Evolutionary conservation across 1,139 yeast genomes (phyloP), one percentile per base, ranked within the genome.

Genomic region (Saccharomyces hybrid): DNA sequence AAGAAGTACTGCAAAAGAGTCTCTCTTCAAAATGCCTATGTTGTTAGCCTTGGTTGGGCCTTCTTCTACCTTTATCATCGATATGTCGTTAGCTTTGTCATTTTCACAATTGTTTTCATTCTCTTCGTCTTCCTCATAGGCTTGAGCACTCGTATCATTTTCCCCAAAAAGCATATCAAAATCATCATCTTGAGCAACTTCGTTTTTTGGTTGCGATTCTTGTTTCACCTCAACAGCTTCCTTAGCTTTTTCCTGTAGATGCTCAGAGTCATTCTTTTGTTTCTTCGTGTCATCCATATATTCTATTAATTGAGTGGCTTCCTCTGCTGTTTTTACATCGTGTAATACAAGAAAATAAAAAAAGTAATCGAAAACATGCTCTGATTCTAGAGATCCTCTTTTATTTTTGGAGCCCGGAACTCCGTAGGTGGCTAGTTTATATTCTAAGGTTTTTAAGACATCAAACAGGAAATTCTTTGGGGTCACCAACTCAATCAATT

Each of bases 151-250:
- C 0, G 64, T 61, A 38, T 67, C 70, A 49, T 62, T 64, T 54
- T 69, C 72, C 11, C 72, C 72, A 54, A 69, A 69, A 7, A 69
- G 54, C 69, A 69, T 66, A 52, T 67, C 70, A 50, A 69, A 64
- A 57, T 69, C 72, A 53, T 69, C 71, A 53, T 69, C 71, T 23
- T 59, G 58, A 5, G 58, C 47, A 4, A 54, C 32, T 31, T 64
- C 65, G 5, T 50, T 51, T 48, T 65, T 62, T 11, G 59, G 52
- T 8, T 48, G 51, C 7, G 46, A 31, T 19, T 63, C 67, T 41
- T 58, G 54, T 14, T 59, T 57, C 23, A 53, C 50, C 11, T 57
- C 56, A 1, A 31, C 13, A 0, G 32, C 54, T n/a, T 54, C 57
- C 4, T 55, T 51, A 19, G 23, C 23, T 7, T 47, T 16, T 44